Percentiles rank a stretch among this genome's conserved stretches.
Conservation (phyloP, 2,329 filamentous ascomycete genomes). For the Aspergillus transmontanensis region DNA sequence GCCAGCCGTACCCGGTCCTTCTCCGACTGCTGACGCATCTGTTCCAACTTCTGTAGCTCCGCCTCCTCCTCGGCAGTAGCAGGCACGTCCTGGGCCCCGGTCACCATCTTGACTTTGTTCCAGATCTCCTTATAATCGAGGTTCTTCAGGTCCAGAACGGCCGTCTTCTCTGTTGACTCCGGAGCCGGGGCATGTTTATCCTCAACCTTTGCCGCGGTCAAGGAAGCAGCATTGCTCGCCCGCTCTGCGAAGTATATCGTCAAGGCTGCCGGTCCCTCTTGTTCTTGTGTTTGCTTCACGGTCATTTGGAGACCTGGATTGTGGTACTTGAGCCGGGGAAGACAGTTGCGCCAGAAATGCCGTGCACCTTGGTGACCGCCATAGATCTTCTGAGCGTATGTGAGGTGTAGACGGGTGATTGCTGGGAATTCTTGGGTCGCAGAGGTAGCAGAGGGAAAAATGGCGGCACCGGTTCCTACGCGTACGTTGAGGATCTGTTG, state of each 20-base stretch:
- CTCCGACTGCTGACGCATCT: slow-evolving; percentile 38
- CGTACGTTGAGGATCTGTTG: slow-evolving; percentile 71
- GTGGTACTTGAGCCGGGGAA: slow-evolving; percentile 89
- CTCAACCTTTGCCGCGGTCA: slow-evolving; percentile 25
- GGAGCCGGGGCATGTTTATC: slow-evolving; percentile 40
- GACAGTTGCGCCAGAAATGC: slow-evolving; percentile 83
- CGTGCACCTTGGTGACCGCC: slow-evolving; percentile 54
- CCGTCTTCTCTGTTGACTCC: slow-evolving; percentile 33
- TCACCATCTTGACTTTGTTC: slow-evolving; percentile 44
- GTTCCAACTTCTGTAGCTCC: slow-evolving; percentile 38
- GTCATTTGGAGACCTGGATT: slow-evolving; percentile 86
- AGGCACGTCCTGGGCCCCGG: slow-evolving; percentile 41
- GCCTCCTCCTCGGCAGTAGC: slow-evolving; percentile 37
- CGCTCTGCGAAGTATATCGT: slow-evolving; percentile 46
- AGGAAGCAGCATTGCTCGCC: slow-evolving; percentile 30
- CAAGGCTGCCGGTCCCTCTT: slow-evolving; percentile 44
- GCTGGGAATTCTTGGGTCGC: slow-evolving; percentile 38
- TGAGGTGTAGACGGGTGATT: slow-evolving; percentile 47
- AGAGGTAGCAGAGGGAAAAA: slow-evolving; percentile 60
- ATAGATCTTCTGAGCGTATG: slow-evolving; percentile 48
- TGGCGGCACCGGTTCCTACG: slow-evolving; percentile 78
- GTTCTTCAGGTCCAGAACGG: slow-evolving; percentile 42
- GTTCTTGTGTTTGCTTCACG: slow-evolving; percentile 67
- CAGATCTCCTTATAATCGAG: slow-evolving; percentile 46
- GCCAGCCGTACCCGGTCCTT: slow-evolving; percentile 42